These are phyloP conservation scores for Kondoa subrosea DNA, from an alignment of 768 basidiomycete genomes.

Conservation along the genomic window DNA sequence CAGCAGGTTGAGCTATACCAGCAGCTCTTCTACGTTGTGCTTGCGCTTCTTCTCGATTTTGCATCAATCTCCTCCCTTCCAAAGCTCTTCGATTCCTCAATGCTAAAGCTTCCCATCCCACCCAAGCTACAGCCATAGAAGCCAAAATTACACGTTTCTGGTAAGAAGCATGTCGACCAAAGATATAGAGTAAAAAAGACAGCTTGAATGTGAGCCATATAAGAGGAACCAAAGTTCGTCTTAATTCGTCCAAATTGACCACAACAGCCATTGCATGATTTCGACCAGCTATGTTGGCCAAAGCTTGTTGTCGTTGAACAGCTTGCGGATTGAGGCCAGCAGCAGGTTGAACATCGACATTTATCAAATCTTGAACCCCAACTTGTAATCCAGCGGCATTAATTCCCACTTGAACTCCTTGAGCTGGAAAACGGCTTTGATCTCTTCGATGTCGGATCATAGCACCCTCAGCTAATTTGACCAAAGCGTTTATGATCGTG, in stretches of 20 bases:
- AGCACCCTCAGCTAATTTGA: neutral
- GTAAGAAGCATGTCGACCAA: constrained; percentile 22
- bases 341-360: neutral
- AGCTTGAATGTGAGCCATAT: constrained; percentile 25
- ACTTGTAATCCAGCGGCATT: constrained; percentile 4
- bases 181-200: constrained; percentile 25
- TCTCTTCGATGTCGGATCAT: too few relatives aligned
- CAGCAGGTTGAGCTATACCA: neutral
- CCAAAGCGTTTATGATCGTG: neutral
- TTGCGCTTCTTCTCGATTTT: neutral
- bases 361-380: neutral
- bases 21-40: neutral
- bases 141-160: constrained; percentile 18
- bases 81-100: constrained; percentile 8
- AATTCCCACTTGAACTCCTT: constrained; percentile 3
- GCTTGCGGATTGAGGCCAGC: neutral
- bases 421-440: constrained; percentile 7
- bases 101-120: constrained; percentile 20
- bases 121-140: constrained; percentile 21
- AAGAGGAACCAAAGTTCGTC: constrained; percentile 22
- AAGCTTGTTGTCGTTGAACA: constrained; percentile 1
- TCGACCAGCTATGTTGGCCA: constrained; percentile 5
- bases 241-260: constrained; percentile 26
- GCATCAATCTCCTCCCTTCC: constrained; percentile 10
- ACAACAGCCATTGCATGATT: constrained; percentile 18